Percentiles rank a stretch among this genome's conserved stretches.
Evolutionary conservation across 192 early-diverging fungal species (phyloP).

Genomic region (Polychytrium aggregatum): DNA sequence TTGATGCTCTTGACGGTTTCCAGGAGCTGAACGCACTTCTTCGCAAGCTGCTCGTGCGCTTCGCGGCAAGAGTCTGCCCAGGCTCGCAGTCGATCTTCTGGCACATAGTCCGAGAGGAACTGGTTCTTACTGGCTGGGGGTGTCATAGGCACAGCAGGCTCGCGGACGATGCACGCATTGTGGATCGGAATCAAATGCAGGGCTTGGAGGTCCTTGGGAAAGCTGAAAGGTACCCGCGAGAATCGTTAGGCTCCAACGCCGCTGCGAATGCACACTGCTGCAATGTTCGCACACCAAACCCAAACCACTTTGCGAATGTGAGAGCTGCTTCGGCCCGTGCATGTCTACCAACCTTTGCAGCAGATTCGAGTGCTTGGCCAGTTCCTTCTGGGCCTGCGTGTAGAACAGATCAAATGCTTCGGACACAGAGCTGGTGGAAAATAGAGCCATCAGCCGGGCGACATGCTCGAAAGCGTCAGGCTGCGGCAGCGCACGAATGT

Average conservation of each 20-base stretch:
- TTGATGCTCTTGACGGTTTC: constrained; percentile 15
- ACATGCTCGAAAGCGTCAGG: neutral
- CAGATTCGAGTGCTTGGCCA: constrained; percentile 19
- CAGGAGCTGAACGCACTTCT: constrained; percentile 14
- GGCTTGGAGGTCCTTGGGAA: constrained; percentile 29
- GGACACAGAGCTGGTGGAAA: neutral
- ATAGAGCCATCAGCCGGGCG: neutral
- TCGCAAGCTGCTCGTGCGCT: constrained; percentile 18
- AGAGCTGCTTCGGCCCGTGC: too few species aligned
- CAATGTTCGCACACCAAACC: too few species aligned
- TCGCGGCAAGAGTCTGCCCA: constrained; percentile 33
- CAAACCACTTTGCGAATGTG: too few species aligned
- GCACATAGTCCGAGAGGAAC: constrained; percentile 27
- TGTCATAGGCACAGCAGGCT: too few species aligned
- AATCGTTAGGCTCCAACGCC: neutral
- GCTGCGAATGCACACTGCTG: too few species aligned
- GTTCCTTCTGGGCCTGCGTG: constrained; percentile 24
- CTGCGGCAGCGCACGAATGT: neutral
- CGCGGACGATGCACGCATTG: constrained; percentile 10
- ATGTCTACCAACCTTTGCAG: constrained; percentile 18
- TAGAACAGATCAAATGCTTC: constrained; percentile 20
- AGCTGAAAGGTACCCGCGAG: constrained; percentile 6
- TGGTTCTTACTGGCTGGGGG: constrained; percentile 10
- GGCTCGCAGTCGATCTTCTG: constrained; percentile 20
- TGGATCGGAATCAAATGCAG: constrained; percentile 32